Conservation (phyloP, 1,284 basidiomycete genomes). For the Neonothopanus nambi region DNA sequence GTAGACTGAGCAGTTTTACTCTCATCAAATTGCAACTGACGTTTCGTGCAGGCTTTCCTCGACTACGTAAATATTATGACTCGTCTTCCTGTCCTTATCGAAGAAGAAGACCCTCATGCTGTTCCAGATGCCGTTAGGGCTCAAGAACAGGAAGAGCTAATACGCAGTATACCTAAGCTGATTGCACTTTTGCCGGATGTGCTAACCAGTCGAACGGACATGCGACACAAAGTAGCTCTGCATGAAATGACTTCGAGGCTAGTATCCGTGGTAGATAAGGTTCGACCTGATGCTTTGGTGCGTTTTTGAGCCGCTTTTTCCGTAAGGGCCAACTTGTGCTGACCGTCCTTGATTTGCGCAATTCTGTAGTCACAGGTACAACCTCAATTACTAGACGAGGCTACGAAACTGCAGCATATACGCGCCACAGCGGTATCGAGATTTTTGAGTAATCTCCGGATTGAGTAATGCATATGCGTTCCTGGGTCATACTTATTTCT, state of each 20-base stretch:
- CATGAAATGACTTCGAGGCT: constrained; percentile 73
- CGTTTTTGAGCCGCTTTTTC: constrained; percentile 28
- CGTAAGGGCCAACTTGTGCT: constrained; percentile 1
- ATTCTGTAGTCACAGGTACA: constrained; percentile 35
- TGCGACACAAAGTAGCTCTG: constrained; percentile 66
- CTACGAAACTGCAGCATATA: constrained; percentile 51
- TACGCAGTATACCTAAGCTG: constrained; percentile 62
- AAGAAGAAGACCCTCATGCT: constrained; percentile 41
- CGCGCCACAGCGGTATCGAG: constrained; percentile 43
- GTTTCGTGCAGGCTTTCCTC: constrained; percentile 55
- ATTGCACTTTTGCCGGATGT: constrained; percentile 74
- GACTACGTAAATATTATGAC: constrained; percentile 70
- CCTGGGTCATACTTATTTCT: constrained; percentile 24
- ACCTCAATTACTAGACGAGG: constrained; percentile 45
- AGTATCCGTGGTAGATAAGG: constrained; percentile 58
- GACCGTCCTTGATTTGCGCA: neutral
- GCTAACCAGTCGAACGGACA: constrained; percentile 53
- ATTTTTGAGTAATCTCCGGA: constrained; percentile 39
- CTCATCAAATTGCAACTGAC: constrained; percentile 9
- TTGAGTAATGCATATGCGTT: neutral
- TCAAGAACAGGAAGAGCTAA: constrained; percentile 60
- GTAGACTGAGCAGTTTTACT: constrained; percentile 40
- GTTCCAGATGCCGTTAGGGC: constrained; percentile 47
- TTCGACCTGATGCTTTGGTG: constrained; percentile 62
- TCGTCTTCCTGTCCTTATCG: constrained; percentile 57